A percentile compares a stretch with the other conserved stretches of the same genome.
Evolutionary conservation across 495 filamentous ascomycete species (phyloP).

Genomic region (Lasiosphaeris hirsuta): DNA sequence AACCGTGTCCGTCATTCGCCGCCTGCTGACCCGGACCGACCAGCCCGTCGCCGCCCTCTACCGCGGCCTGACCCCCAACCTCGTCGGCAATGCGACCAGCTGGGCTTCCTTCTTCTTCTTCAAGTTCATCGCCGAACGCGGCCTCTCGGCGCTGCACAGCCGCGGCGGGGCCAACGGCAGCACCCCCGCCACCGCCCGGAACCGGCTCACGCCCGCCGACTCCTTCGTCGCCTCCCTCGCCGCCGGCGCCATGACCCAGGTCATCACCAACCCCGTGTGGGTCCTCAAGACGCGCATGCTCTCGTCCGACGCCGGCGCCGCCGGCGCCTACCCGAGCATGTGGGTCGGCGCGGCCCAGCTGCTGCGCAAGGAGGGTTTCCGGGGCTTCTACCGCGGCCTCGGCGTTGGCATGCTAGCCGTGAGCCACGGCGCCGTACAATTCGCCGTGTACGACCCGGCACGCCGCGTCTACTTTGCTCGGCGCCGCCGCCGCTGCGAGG

Average conservation of each 20-base stretch:
- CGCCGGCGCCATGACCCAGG: constrained; percentile 70
- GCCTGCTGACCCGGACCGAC: constrained; percentile 35
- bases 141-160: constrained; percentile 23
- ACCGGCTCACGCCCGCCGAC: constrained; percentile 61
- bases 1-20: constrained; percentile 43
- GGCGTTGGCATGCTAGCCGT: constrained; percentile 85
- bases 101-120: constrained; percentile 91
- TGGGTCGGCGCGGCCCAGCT: constrained; percentile 63
- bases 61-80: constrained; percentile 82
- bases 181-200: neutral
- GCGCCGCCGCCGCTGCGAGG: constrained; percentile 22
- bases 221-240: constrained; percentile 78
- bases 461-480: constrained; percentile 54
- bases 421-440: constrained; percentile 90
- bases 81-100: constrained; percentile 83
- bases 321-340: constrained; percentile 80
- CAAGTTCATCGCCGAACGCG: constrained; percentile 47
- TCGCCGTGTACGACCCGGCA: constrained; percentile 89
- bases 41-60: constrained; percentile 66
- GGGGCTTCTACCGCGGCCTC: constrained; percentile 81
- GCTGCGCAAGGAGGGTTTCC: constrained; percentile 62
- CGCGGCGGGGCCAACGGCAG: constrained; percentile 10
- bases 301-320: constrained; percentile 65
- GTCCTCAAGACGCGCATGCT: constrained; percentile 98
- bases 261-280: constrained; percentile 95